Percentiles rank a stretch among this genome's conserved stretches.
Evolutionary conservation across 2,329 filamentous ascomycete genomes (phyloP).

Genomic region (Hypoxylon sp.): DNA sequence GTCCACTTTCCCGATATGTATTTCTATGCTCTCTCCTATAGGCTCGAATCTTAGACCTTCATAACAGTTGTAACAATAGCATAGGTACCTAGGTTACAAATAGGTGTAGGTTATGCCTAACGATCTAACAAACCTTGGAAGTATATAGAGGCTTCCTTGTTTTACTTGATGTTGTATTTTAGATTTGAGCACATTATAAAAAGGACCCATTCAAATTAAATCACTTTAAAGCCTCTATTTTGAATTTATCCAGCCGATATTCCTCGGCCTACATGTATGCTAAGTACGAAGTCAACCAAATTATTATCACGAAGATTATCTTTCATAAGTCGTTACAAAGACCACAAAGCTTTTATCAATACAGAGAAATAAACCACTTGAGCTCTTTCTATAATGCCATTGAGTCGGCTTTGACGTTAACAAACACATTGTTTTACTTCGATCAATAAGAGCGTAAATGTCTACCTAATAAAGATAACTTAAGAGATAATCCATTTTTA

Average conservation of each 20-base stretch:
- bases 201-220: no score
- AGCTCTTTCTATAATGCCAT: slow-evolving; percentile 2
- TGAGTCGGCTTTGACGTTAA: background rate
- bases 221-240: background rate
- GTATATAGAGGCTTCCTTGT: no score
- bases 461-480: background rate
- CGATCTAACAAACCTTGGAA: no score
- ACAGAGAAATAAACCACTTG: background rate
- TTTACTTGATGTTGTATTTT: no score
- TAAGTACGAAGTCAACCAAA: background rate
- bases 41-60: slow-evolving; percentile 5
- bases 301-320: background rate
- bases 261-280: background rate
- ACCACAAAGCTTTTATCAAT: background rate
- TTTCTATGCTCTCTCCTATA: slow-evolving; percentile 16
- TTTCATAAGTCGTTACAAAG: background rate
- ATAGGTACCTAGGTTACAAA: no score
- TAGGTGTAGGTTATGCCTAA: no score
- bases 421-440: background rate
- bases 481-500: background rate
- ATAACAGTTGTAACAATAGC: background rate
- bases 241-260: background rate
- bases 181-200: no score
- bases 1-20: slow-evolving; percentile 22
- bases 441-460: background rate